Evolutionary conservation across 2,329 filamentous ascomycete genomes (phyloP).

Genomic region (Beauveria rudraprayagi): DNA sequence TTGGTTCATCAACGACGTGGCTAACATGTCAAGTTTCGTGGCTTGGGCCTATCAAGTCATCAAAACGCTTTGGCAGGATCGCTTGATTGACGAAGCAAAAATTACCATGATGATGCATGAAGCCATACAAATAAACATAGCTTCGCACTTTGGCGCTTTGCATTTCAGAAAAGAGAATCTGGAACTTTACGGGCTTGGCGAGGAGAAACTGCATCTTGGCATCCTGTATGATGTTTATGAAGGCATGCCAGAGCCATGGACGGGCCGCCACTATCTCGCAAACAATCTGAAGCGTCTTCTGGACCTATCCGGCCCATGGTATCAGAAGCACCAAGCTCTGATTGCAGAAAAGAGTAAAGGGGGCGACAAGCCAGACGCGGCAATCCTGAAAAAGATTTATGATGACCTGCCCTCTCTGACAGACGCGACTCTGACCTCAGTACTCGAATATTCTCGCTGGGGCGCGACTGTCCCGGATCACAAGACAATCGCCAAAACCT

Average conservation of each 20-base stretch:
- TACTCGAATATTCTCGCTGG: conserved; percentile 47
- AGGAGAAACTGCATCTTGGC: conserved; percentile 58
- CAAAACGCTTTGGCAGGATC: conserved; percentile 61
- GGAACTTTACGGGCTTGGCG: conserved; percentile 61
- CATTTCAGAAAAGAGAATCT: conserved; percentile 66
- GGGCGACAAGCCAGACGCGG: conserved; percentile 28
- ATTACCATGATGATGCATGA: conserved; percentile 56
- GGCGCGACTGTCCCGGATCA: conserved; percentile 36
- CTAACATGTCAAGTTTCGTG: conserved; percentile 45
- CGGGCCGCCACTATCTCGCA: conserved; percentile 56
- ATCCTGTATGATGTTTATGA: conserved; percentile 57
- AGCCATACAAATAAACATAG: conserved; percentile 57
- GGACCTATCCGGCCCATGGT: conserved; percentile 49
- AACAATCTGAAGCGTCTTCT: conserved; percentile 54
- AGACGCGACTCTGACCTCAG: conserved; percentile 46
- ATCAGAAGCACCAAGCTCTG: conserved; percentile 35
- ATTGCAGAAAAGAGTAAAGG: conserved; percentile 24
- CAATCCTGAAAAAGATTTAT: conserved; percentile 37
- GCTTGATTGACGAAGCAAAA: conserved; percentile 44
- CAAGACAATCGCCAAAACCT: conserved; percentile 36
- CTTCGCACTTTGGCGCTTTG: conserved; percentile 48
- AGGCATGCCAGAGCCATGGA: conserved; percentile 76
- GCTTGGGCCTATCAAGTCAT: conserved; percentile 73
- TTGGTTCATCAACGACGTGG: conserved; percentile 73
- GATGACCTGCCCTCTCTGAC: conserved; percentile 42